A percentile compares a stretch with the other conserved stretches of the same genome.
Conservation (phyloP, 2,329 filamentous ascomycete genomes). For the Penicillium nordicum region DNA sequence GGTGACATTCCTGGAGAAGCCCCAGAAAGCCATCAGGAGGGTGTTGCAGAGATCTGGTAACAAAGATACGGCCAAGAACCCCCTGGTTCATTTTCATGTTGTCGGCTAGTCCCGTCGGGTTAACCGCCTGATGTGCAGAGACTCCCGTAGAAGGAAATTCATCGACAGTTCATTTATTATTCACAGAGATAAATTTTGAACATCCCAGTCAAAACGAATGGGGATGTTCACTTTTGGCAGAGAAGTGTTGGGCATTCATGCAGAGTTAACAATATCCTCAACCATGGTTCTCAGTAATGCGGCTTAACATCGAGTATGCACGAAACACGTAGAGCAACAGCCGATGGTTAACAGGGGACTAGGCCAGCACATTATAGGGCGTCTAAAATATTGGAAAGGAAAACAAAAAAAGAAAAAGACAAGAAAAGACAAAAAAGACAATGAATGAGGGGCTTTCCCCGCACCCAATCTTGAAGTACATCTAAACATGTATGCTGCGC, state of each 20-base stretch:
- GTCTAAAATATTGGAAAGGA: background rate
- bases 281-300: slow-evolving; percentile 22
- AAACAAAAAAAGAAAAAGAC: background rate
- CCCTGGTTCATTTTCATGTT: background rate
- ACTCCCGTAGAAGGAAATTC: slow-evolving; percentile 1
- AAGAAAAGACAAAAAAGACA: background rate
- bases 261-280: slow-evolving; percentile 30
- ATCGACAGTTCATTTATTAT: background rate
- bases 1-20: background rate
- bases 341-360: slow-evolving; percentile 8
- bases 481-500: background rate
- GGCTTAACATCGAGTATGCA: slow-evolving; percentile 19
- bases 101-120: slow-evolving; percentile 7
- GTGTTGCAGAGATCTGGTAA: slow-evolving; percentile 5
- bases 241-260: slow-evolving; percentile 42
- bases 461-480: slow-evolving; percentile 5
- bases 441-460: background rate
- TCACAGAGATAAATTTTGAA: background rate
- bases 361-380: slow-evolving; percentile 5
- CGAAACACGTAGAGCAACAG: slow-evolving; percentile 13
- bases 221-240: slow-evolving; percentile 29
- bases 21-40: background rate
- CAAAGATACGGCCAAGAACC: slow-evolving; percentile 10
- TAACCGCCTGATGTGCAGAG: slow-evolving; percentile 7
- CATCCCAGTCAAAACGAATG: slow-evolving; percentile 2